Conservation (phyloP, 805 yeast species). For the Candida maris region DNA sequence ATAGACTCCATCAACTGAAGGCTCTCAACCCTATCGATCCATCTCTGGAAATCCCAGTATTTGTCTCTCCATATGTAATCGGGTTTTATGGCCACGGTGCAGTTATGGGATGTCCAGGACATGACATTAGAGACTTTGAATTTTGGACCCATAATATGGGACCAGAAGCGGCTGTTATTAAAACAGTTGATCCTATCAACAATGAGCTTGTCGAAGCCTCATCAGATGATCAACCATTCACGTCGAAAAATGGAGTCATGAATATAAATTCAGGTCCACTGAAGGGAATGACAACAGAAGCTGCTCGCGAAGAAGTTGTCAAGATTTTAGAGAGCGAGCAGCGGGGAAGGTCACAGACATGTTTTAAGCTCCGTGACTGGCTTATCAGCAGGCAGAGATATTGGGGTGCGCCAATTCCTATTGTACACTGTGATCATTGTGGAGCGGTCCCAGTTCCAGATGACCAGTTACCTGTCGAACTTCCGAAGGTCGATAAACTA, state of each 20-base stretch:
- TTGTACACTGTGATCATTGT: slow-evolving; percentile 79
- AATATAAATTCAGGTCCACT: slow-evolving; percentile 45
- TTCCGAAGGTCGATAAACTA: slow-evolving; percentile 54
- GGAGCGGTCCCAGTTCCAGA: slow-evolving; percentile 95
- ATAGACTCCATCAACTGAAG: slow-evolving; percentile 38
- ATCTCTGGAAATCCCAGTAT: slow-evolving; percentile 58
- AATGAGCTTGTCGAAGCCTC: slow-evolving; percentile 10
- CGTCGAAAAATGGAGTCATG: slow-evolving; percentile 44
- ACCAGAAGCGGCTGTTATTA: slow-evolving; percentile 31
- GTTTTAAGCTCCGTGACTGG: slow-evolving; percentile 85
- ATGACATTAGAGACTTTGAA: slow-evolving; percentile 76
- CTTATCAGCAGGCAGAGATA: slow-evolving; percentile 88
- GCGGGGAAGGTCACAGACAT: slow-evolving; percentile 46
- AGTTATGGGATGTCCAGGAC: slow-evolving; percentile 98
- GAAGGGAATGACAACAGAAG: slow-evolving; percentile 44
- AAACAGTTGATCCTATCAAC: slow-evolving; percentile 44
- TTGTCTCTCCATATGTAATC: slow-evolving; percentile 86
- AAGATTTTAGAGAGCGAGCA: slow-evolving; percentile 17
- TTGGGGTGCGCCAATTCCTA: slow-evolving; percentile 99
- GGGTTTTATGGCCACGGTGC: slow-evolving; percentile 86
- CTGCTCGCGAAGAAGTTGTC: slow-evolving; percentile 49
- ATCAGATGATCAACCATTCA: slow-evolving; percentile 30
- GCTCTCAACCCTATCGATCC: slow-evolving; percentile 60
- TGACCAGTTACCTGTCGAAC: slow-evolving; percentile 71
- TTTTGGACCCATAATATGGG: slow-evolving; percentile 74